A percentile compares a stretch with the other conserved stretches of the same genome.
Conservation (phyloP, 1,284 basidiomycete species). For the Moniliella sp. region DNA sequence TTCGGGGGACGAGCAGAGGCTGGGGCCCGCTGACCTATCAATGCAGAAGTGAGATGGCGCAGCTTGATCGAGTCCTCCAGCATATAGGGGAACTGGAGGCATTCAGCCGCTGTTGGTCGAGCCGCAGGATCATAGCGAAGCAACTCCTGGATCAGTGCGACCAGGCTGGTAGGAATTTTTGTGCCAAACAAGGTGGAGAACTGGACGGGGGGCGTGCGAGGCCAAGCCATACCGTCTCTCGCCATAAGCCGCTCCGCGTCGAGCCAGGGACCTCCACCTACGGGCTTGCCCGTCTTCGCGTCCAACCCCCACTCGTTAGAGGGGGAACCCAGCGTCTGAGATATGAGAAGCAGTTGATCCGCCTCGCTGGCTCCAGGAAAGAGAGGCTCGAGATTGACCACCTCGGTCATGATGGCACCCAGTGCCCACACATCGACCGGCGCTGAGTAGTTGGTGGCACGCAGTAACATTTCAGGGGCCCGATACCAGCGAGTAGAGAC, state of each 20-base stretch:
- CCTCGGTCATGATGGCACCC: conserved; percentile 88
- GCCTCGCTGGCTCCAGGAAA: conserved; percentile 92
- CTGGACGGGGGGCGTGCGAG: conserved; percentile 52
- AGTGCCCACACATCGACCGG: conserved; percentile 99
- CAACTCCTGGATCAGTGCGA: conserved; percentile 77
- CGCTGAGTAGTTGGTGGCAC: conserved; percentile 74
- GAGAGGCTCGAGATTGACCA: conserved; percentile 77
- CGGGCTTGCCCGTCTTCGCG: conserved; percentile 43
- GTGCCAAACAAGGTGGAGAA: conserved; percentile 59
- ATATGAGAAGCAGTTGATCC: conserved; percentile 76
- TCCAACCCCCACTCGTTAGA: conserved; percentile 60
- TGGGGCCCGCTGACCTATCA: too few species aligned
- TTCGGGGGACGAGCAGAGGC: too few species aligned
- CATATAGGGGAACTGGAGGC: conserved; percentile 71
- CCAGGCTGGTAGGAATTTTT: conserved; percentile 53
- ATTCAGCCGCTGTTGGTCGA: conserved; percentile 63
- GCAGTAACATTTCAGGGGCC: conserved; percentile 80
- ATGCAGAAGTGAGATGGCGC: too few species aligned
- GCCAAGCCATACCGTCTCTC: conserved; percentile 56
- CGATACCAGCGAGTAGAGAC: conserved; percentile 98
- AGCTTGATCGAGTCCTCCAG: conserved; percentile 38
- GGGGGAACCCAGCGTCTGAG: conserved; percentile 79
- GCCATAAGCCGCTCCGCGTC: conserved; percentile 66
- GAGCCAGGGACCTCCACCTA: conserved; percentile 73
- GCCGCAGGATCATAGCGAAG: conserved; percentile 73